These are phyloP conservation scores for Tanacetum coccineum DNA, from an alignment of 129 eudicot species.

Conservation along the genomic window DNA sequence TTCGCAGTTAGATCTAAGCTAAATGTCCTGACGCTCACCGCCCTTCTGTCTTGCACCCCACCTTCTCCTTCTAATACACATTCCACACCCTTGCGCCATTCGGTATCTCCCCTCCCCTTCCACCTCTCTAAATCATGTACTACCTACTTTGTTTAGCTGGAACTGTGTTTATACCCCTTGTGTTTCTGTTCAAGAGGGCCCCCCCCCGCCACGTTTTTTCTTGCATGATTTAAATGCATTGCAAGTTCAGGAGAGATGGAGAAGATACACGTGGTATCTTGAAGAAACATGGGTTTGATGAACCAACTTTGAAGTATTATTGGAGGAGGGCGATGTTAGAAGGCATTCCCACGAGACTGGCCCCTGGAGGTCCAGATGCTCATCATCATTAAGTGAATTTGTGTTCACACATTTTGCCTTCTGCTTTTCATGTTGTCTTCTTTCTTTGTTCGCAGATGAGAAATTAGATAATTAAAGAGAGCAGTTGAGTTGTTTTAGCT, in stretches of 20 bases:
- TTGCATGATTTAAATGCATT: slow-evolving; percentile 13
- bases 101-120: too few species aligned
- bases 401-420: slow-evolving; percentile 1
- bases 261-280: slow-evolving; percentile 25
- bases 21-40: too few species aligned
- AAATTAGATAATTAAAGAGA: slow-evolving; percentile 6
- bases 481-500: slow-evolving; percentile 7
- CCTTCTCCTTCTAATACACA: too few species aligned
- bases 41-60: too few species aligned
- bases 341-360: slow-evolving; percentile 27
- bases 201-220: too few species aligned
- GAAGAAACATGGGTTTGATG: slow-evolving; percentile 38
- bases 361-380: slow-evolving; percentile 54
- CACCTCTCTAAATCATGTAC: too few species aligned
- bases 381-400: slow-evolving; percentile 42
- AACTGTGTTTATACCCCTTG: slow-evolving; percentile 20
- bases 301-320: slow-evolving; percentile 32
- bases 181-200: slow-evolving; percentile 19
- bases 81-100: too few species aligned
- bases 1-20: too few species aligned
- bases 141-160: slow-evolving; percentile 21
- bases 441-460: slow-evolving; percentile 13
- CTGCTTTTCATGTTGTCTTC: slow-evolving; percentile 14
- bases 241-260: slow-evolving; percentile 24
- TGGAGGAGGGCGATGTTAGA: slow-evolving; percentile 39